Base-by-base conservation (phyloP, 805 yeast genomes). In the Blastobotrys terrestris region DNA sequence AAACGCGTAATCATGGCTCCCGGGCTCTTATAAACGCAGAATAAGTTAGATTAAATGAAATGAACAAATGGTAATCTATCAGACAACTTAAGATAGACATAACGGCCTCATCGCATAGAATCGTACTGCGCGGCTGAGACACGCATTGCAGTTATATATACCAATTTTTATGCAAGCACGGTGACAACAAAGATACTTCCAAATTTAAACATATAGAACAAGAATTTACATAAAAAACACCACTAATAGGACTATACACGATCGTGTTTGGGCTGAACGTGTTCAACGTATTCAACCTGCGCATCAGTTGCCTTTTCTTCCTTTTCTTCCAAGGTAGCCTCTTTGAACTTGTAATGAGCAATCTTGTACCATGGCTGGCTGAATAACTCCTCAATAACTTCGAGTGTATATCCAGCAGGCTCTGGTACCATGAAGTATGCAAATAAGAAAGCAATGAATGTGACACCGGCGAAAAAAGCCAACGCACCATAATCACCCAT, bases 361-460 rank as follows among this genome's bases (percentile, higher is more conserved):
- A 80, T 70, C 50, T 77, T 58, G 62, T 78, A 78, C 83, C 84
- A 80, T 50, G 83, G 84, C 59, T 77, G 70, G 61, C 65, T 69
- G 69, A 77, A 78, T 44, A 77, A 62, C 51, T 73, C 78, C 55
- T 77, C 80, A 77, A 78, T 75, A 53, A 73, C 66, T 61, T 78
- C 82, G 66, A 78, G 72, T 31, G 77, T 69, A 55, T 78, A 67
- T 15, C 80, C 80, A 13, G 74, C 56, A 22, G 77, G 68, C 63
- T 78, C 81, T 3, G 81, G 81, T 42, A 78, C 58, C 60, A 73
- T 75, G 69, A 75, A 73, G 75, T 76, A 78, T 14, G 18, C 42
- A 13, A 13, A 39, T 6, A 39, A 14, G 15, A 13, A 39, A 5
- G 15, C 42, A 15, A 39, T 39, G 14, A 39, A 13, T 13, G 73